Base-by-base conservation (phyloP, 2,329 filamentous ascomycete genomes). In the Cadophora malorum region DNA sequence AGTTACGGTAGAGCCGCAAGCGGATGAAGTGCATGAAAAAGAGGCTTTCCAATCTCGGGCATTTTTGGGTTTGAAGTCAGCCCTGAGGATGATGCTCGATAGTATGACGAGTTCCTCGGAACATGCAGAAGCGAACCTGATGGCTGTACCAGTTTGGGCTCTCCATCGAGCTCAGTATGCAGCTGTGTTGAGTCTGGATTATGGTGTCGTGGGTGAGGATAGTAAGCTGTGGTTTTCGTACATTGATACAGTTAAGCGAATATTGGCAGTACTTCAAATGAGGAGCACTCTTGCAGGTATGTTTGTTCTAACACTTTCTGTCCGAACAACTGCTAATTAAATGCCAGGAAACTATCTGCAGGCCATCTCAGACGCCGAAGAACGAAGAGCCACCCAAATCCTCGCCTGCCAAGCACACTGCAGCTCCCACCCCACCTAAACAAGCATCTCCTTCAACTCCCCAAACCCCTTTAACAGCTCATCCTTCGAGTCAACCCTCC, bases 401-500 rank as follows among this genome's bases (percentile, higher is more conserved):
- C 63, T 50, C 16, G 23, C 31, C 6, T 59, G 35, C n/a, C 53
- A 45, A 28, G 12, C 33, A 31, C 33, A 28, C 2, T 59, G 35
- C 23, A 58, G 9, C n/a, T 8, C 10, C 19, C n/a, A 49, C 4
- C 2, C 5, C 5, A 23, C 14, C 9, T 28, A 45, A 58, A 41
- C 60, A 59, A 69, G 60, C 23, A 56, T 64, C 12, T 35, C 61
- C 63, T 64, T 66, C 63, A 73, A 41, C 61, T 72, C 69, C 7
- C 41, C 66, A 65, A 67, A 72, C 3, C 62, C 70, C 28, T 72
- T 71, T 3, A 71, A 7, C 49, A 71, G 31, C 10, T 70, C 71
- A 2, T 53, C 59, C 49, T 55, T 67, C 49, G 68, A 67, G 23
- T 67, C 67, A 25, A 62, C 66, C 33, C 23, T 41, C 66, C 66